Percentiles rank a stretch among this genome's conserved stretches.
These are phyloP conservation scores for Aspergillus sp. DNA, from an alignment of 2,329 filamentous ascomycete species.

Conservation along the genomic window DNA sequence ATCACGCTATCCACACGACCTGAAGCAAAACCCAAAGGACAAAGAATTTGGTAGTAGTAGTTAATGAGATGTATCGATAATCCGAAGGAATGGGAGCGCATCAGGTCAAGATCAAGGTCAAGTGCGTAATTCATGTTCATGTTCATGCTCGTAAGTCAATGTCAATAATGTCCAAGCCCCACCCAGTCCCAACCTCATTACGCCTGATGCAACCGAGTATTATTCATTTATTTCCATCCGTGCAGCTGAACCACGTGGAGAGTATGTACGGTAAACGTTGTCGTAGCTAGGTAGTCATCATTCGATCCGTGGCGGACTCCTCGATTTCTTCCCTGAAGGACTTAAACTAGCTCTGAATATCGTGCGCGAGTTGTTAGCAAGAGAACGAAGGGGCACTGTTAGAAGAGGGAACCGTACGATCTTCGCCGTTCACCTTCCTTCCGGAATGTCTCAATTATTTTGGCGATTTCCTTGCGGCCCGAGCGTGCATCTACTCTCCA, in stretches of 20 bases:
- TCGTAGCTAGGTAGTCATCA: conserved; percentile 2
- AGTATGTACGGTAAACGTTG: neutral
- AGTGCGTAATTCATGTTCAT: neutral
- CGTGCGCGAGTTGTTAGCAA: neutral
- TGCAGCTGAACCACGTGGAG: neutral
- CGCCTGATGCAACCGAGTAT: neutral
- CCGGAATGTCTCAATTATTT: conserved; percentile 80
- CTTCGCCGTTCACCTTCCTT: conserved; percentile 83
- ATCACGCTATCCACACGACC: neutral
- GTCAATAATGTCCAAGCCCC: neutral
- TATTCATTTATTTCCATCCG: neutral
- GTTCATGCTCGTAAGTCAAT: neutral
- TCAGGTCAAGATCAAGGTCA: neutral
- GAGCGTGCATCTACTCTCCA: conserved; percentile 78
- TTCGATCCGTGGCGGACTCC: conserved; percentile 24
- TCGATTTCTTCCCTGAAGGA: conserved; percentile 24
- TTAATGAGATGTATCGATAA: neutral
- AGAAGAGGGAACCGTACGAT: conserved; percentile 60
- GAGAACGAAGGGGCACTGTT: neutral
- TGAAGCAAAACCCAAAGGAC: neutral
- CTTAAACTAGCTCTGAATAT: conserved; percentile 22
- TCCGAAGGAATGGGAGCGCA: neutral
- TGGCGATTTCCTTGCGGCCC: conserved; percentile 86
- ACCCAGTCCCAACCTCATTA: neutral
- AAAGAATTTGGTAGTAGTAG: neutral